phyloP scores from a whole-genome alignment of 2,329 filamentous ascomycete species.

The Periconia digitata region DNA sequence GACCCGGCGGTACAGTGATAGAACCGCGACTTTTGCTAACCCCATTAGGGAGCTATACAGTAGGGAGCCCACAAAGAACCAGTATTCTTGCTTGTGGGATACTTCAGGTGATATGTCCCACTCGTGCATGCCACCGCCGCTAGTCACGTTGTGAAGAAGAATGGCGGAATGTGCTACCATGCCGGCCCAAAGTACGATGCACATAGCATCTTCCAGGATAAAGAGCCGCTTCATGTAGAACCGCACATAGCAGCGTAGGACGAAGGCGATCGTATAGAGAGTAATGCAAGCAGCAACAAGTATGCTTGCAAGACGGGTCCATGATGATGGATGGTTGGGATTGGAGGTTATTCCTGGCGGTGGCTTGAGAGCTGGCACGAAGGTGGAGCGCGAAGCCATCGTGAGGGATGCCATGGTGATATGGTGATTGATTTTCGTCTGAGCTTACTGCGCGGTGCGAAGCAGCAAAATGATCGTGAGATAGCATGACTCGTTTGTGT shows the following conservation, averaged over 20 bases:
- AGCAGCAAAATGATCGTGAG: too few species aligned
- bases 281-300: too few species aligned
- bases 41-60: conserved; percentile 16
- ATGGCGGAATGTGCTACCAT: conserved; percentile 1
- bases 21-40: conserved; percentile 12
- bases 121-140: conserved; percentile 10
- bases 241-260: not conserved
- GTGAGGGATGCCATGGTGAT: too few species aligned
- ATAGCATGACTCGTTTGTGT: too few species aligned
- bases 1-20: conserved; percentile 15
- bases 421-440: too few species aligned
- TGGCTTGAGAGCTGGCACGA: too few species aligned
- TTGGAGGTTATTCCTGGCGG: too few species aligned
- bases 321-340: too few species aligned
- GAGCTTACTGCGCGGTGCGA: too few species aligned
- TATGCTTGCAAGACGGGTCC: too few species aligned
- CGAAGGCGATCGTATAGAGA: too few species aligned
- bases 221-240: not conserved
- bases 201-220: not conserved
- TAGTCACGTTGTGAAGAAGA: conserved; percentile 7
- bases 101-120: conserved; percentile 11
- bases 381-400: too few species aligned
- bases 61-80: conserved; percentile 14
- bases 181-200: not conserved
- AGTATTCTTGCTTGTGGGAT: conserved; percentile 11